Conservation (phyloP, 176 grass and related monocot genomes). For the Echinochloa phyllopogon region DNA sequence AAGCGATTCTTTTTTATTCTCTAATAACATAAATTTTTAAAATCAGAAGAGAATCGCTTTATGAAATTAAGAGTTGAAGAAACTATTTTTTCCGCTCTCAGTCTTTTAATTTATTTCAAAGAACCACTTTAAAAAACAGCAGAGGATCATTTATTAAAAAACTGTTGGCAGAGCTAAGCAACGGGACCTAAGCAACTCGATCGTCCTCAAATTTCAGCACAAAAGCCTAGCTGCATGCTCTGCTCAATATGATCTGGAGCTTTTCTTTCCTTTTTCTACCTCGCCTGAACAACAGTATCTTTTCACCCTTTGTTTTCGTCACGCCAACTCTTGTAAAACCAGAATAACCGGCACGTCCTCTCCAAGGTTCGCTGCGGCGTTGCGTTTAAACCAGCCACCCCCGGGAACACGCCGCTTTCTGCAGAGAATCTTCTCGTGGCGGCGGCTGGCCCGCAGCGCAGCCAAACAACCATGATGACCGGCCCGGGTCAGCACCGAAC, state of each 20-base stretch:
- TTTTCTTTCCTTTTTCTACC: background rate
- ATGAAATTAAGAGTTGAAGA: too few species aligned
- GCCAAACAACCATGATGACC: background rate
- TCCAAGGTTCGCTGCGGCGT: background rate
- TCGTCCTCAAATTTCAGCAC: background rate
- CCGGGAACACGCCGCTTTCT: background rate
- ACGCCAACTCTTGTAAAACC: background rate
- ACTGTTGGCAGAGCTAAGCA: too few species aligned
- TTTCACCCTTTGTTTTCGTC: background rate
- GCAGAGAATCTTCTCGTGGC: background rate
- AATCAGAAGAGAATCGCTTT: too few species aligned
- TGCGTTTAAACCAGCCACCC: background rate
- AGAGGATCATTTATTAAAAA: too few species aligned
- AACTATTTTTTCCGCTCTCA: too few species aligned
- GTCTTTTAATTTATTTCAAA: too few species aligned
- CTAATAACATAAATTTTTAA: too few species aligned
- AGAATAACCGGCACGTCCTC: background rate
- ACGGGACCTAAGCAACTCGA: too few species aligned
- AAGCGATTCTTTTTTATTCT: too few species aligned
- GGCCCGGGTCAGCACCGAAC: background rate
- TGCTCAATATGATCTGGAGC: background rate
- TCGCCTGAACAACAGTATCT: too few species aligned
- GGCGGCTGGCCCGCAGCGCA: constrained; percentile 1
- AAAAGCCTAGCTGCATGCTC: background rate
- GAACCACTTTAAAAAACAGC: too few species aligned